These are phyloP conservation scores for Aspergillus carlsbadensis DNA, from an alignment of 495 filamentous ascomycete genomes.

Conservation along the genomic window DNA sequence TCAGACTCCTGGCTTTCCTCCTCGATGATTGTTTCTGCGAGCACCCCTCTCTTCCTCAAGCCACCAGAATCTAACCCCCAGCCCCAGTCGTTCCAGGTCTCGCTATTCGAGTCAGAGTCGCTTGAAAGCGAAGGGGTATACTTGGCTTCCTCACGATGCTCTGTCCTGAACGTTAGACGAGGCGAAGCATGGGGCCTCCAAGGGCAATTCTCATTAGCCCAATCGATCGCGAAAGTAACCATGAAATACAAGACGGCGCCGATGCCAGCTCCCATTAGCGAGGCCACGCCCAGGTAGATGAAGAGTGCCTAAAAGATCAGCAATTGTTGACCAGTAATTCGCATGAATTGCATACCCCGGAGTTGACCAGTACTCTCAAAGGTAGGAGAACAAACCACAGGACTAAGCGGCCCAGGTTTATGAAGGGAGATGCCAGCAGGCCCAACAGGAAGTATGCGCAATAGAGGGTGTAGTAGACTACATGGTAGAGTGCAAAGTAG, in stretches of 20 bases:
- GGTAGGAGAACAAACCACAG: constrained; percentile 38
- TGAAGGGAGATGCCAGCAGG: constrained; percentile 43
- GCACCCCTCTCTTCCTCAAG: constrained; percentile 35
- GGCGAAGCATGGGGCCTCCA: neutral
- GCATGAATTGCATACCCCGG: constrained; percentile 66
- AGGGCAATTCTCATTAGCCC: constrained; percentile 4
- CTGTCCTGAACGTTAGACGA: constrained; percentile 9
- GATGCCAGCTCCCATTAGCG: constrained; percentile 53
- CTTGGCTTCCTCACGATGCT: constrained; percentile 3
- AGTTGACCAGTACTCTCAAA: constrained; percentile 49
- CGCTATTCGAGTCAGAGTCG: constrained; percentile 16
- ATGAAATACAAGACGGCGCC: constrained; percentile 50
- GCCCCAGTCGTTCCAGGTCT: constrained; percentile 37
- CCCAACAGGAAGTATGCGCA: constrained; percentile 25
- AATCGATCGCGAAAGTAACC: constrained; percentile 12
- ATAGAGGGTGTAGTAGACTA: constrained; percentile 28
- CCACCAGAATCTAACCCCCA: constrained; percentile 25
- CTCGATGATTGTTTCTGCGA: constrained; percentile 64
- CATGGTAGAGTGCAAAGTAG: constrained; percentile 22
- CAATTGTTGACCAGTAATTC: no score
- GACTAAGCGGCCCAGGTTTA: constrained; percentile 39
- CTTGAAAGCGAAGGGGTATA: constrained; percentile 5
- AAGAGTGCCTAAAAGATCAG: constrained; percentile 53
- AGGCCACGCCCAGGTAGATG: constrained; percentile 61
- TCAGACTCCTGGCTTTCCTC: constrained; percentile 50